Evolutionary conservation across 2,329 filamentous ascomycete species (phyloP).

Genomic region (Aureobasidium sp.): DNA sequence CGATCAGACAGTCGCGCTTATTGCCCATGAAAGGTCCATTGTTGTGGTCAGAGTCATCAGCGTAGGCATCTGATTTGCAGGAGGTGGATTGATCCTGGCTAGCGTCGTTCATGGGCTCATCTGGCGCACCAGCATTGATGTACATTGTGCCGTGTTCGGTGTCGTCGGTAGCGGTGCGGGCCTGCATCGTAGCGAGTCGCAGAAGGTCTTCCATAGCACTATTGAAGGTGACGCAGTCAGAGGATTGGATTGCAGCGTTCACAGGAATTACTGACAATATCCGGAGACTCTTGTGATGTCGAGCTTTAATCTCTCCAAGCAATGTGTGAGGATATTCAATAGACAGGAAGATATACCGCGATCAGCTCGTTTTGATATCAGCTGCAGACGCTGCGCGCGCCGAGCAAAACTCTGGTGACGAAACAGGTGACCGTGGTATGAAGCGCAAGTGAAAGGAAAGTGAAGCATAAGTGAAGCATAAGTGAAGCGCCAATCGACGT

Average conservation of each 20-base stretch:
- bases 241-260: background rate
- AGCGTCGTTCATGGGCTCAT: background rate
- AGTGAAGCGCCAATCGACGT: background rate
- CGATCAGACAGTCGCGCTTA: background rate
- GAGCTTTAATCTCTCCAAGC: background rate
- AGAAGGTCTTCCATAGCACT: background rate
- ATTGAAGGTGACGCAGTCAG: background rate
- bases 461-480: background rate
- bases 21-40: background rate
- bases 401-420: background rate
- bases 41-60: background rate
- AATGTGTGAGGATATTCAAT: background rate
- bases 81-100: background rate
- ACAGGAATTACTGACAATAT: background rate
- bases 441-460: background rate
- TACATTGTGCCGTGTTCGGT: background rate
- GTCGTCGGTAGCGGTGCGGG: background rate
- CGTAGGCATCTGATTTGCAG: background rate
- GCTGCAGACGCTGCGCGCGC: background rate
- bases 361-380: background rate
- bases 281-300: too few species aligned
- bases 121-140: background rate
- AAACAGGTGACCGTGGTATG: background rate
- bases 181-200: background rate
- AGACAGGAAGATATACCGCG: background rate